Evolutionary conservation across 2,329 filamentous ascomycete genomes (phyloP).

Genomic region (Phoma sp.): DNA sequence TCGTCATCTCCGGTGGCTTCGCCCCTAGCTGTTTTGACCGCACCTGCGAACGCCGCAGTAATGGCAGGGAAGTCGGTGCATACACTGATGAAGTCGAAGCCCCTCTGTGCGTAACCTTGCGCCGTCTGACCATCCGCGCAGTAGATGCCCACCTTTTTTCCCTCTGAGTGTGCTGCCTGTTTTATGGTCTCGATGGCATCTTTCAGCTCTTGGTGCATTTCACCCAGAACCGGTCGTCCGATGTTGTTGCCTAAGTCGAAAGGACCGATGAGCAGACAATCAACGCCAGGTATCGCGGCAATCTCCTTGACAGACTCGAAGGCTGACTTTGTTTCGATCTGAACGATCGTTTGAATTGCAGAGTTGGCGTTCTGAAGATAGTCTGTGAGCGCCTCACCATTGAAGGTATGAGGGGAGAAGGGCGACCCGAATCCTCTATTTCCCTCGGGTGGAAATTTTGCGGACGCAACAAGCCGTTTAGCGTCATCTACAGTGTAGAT

Average conservation of each 20-base stretch:
- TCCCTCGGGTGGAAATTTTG: slow-evolving; percentile 63
- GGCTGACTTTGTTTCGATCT: slow-evolving; percentile 55
- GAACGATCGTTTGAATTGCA: slow-evolving; percentile 57
- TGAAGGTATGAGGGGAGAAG: slow-evolving; percentile 58
- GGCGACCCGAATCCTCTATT: slow-evolving; percentile 64
- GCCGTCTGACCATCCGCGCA: slow-evolving; percentile 60
- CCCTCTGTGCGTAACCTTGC: slow-evolving; percentile 58
- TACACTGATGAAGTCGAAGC: slow-evolving; percentile 61
- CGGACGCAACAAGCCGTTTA: slow-evolving; percentile 56
- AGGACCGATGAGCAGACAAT: slow-evolving; percentile 61
- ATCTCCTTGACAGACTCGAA: slow-evolving; percentile 54
- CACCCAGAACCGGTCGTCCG: slow-evolving; percentile 57
- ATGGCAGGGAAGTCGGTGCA: slow-evolving; percentile 56
- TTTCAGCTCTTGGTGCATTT: slow-evolving; percentile 58
- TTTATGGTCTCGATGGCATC: slow-evolving; percentile 60
- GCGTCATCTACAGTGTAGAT: slow-evolving; percentile 62
- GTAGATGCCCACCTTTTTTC: slow-evolving; percentile 63
- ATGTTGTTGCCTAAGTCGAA: slow-evolving; percentile 66
- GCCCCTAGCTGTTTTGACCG: slow-evolving; percentile 44
- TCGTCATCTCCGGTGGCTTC: slow-evolving; percentile 15
- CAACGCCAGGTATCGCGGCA: slow-evolving; percentile 59
- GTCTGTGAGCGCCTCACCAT: slow-evolving; percentile 50
- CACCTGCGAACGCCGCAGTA: slow-evolving; percentile 49
- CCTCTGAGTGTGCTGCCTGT: slow-evolving; percentile 58
- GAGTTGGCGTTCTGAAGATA: slow-evolving; percentile 64